Conservation (phyloP, 1,139 yeast species). For the Yamadazyma aaseri region DNA sequence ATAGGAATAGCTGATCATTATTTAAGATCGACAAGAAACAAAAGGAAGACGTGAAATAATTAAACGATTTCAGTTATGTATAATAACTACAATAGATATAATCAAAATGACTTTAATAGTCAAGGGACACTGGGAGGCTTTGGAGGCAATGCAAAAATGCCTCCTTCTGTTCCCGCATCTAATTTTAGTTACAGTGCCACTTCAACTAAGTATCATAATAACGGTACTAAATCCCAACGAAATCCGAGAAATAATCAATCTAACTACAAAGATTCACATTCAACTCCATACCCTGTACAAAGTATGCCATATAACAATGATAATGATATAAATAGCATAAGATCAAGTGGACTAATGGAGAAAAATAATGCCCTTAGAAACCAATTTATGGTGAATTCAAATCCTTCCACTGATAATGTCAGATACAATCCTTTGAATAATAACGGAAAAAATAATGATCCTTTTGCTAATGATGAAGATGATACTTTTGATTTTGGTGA, state of each 20-base stretch:
- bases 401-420: conserved; percentile 13
- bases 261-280: background rate
- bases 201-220: conserved; percentile 1
- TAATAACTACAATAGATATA: conserved; percentile 3
- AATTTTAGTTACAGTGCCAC: conserved; percentile 1
- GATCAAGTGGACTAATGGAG: conserved; percentile 6
- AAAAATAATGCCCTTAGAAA: conserved; percentile 9
- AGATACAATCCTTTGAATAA: conserved; percentile 5
- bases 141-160: conserved; percentile 1
- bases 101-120: background rate
- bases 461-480: conserved; percentile 12
- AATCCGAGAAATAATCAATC: background rate
- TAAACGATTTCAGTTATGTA: too few species aligned
- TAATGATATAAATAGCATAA: conserved; percentile 9
- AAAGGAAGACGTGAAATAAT: too few species aligned
- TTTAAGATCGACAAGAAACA: too few species aligned
- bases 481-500: conserved; percentile 10
- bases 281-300: background rate
- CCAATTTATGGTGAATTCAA: conserved; percentile 18
- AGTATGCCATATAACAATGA: conserved; percentile 1
- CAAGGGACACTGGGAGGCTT: background rate
- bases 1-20: too few species aligned
- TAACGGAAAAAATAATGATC: background rate
- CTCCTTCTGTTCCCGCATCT: conserved; percentile 1
- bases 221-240: background rate